Conservation (phyloP, 129 eudicot genomes). For the Lactuca saligna region DNA sequence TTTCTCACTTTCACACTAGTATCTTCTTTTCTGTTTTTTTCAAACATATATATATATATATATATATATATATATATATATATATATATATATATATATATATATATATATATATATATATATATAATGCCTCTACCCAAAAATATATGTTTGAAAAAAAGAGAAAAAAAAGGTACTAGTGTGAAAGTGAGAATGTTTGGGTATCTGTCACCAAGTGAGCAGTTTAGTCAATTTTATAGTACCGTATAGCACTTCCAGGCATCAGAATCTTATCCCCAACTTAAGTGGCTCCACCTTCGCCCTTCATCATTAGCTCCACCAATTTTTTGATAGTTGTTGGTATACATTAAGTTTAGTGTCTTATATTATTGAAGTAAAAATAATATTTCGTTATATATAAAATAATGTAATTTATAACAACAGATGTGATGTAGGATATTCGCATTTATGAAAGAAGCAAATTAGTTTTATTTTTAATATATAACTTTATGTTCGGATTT, state of each 20-base stretch:
- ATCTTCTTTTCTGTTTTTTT: not conserved
- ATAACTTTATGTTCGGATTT: too few species aligned
- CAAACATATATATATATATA: too few species aligned
- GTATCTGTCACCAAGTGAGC: conserved; percentile 12
- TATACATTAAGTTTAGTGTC: not conserved
- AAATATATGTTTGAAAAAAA: not conserved
- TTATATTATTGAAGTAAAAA: too few species aligned
- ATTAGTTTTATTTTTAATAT: too few species aligned
- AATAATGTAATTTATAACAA: too few species aligned
- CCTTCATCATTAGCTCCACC: conserved; percentile 17
- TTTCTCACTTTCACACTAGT: conserved; percentile 33
- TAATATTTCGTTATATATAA: too few species aligned
- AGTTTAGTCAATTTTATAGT: conserved; percentile 17
- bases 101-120: too few species aligned
- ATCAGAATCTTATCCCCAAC: conserved; percentile 24
- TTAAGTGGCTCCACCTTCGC: conserved; percentile 29
- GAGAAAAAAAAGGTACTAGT: not conserved
- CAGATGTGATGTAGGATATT: too few species aligned
- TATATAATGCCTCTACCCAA: not conserved
- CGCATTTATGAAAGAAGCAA: too few species aligned
- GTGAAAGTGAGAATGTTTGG: conserved; percentile 32
- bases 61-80: too few species aligned
- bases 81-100: too few species aligned
- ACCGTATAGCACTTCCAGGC: conserved; percentile 5
- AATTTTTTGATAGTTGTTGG: not conserved